Evolutionary conservation across 805 yeast species (phyloP).

Genomic region (Priceomyces melissophilus): DNA sequence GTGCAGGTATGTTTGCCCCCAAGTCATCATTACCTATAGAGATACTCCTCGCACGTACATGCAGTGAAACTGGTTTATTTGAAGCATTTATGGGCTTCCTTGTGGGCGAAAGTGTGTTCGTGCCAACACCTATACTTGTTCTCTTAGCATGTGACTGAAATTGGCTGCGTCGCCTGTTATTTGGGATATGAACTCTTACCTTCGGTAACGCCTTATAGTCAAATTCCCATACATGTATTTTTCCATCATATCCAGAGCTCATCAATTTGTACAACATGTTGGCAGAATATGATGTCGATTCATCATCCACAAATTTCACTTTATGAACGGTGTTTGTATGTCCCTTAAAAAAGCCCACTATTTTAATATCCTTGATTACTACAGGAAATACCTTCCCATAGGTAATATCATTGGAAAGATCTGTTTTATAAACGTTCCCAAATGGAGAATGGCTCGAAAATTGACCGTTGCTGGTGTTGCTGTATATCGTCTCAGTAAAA

Average conservation of each 20-base stretch:
- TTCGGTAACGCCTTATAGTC: slow-evolving; percentile 40
- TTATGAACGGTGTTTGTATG: slow-evolving; percentile 35
- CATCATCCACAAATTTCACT: slow-evolving; percentile 25
- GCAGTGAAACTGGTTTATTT: not conserved
- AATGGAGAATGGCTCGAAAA: slow-evolving; percentile 20
- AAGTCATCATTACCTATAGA: slow-evolving; percentile 6
- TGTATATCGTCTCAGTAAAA: slow-evolving; percentile 37
- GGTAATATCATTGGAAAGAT: not conserved
- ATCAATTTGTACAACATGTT: slow-evolving; percentile 28
- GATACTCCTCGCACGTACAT: slow-evolving; percentile 2
- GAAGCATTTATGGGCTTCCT: slow-evolving; percentile 4
- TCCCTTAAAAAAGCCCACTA: slow-evolving; percentile 37
- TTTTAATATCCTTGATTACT: slow-evolving; percentile 32
- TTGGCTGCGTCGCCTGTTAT: slow-evolving; percentile 3
- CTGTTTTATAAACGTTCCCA: not conserved
- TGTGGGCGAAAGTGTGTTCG: slow-evolving; percentile 6
- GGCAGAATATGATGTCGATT: slow-evolving; percentile 6
- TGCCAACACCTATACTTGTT: slow-evolving; percentile 3
- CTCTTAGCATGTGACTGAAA: slow-evolving; percentile 6
- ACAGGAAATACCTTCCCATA: slow-evolving; percentile 25
- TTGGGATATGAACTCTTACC: slow-evolving; percentile 17
- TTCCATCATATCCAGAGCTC: slow-evolving; percentile 39
- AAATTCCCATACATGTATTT: slow-evolving; percentile 42
- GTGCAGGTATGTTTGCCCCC: not conserved
- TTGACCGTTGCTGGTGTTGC: slow-evolving; percentile 11